Evolutionary conservation across 768 basidiomycete species (phyloP), one percentile per base, ranked within the genome.

Genomic region (Cystobasidium onofrii): DNA sequence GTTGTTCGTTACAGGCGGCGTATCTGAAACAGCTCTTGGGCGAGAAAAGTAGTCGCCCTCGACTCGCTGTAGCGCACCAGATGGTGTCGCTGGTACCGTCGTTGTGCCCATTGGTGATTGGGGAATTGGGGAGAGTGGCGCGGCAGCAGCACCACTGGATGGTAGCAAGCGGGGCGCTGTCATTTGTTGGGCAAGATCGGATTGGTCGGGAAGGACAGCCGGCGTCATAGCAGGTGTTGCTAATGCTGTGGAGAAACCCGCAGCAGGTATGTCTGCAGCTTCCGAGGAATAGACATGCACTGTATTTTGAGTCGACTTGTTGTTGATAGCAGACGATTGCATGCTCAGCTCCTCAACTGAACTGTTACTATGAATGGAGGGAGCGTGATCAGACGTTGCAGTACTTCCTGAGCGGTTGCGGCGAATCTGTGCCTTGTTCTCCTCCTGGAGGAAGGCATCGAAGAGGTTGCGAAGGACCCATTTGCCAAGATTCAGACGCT

Each of bases 201-300:
- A 81, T 13, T 84, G 81, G 12, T 82, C 77, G 1, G 88, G 87
- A n/a, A 86, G 78, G 4, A 87, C 79, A 1, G 87, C 89, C 2
- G 87, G 88, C 13, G 87, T 82, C 85, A 90, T 88, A 39, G 85
- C 86, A 0, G 88, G 83, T 0, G 91, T 85, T 9, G 90, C 81
- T 50, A 92, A 84, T 0, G 86, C 84, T n/a, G 81, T 79, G 36
- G 81, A 80, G 46, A 80, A 78, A 6, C 81, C 79, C 0, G 78
- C 77, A 1, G 78, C 76, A 1, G 65, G 12, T 20, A n/a, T 12
- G 4, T 50, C 46, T 50, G 46, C 46, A 50, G 46, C 46, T 17
- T 50, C 46, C 46, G 46, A 20, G 3, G 20, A 20, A 17, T 7
- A 50, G 18, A 33, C 4, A 73, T 41, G 6, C 36, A 18, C 12